Evolutionary conservation across 2,329 filamentous ascomycete genomes (phyloP), one percentile per base, ranked within the genome.

Genomic region (Fusarium duplospermum): DNA sequence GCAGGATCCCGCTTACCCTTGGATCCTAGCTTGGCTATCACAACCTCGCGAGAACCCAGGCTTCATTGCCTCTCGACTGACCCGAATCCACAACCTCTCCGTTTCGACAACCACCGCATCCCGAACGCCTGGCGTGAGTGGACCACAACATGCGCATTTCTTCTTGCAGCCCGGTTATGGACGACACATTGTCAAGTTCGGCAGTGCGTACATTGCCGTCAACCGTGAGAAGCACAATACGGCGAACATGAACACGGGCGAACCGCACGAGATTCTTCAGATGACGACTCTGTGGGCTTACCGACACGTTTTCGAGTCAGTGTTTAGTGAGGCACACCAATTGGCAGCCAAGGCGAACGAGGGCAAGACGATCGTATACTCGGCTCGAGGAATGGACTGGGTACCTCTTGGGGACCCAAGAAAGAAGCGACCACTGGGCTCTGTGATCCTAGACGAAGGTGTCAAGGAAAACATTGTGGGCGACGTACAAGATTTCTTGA

Each of bases 1-100:
- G 80, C 94, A 96, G 78, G 96, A 99, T 84, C 91, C 94, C 52
- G 95, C 96, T 2, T 99, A 98, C 81, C 92, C 92, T 45, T 98
- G 95, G 96, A 91, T 99, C 47, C 88, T 99, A 11, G 92, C 95
- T 74, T 99, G 96, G 95, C 93, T 99, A 82, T 95, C 95, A 8
- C 89, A 94, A 65, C 94, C 94, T 74, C 94, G 95, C 61, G 88
- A 91, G 64, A 83, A 86, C 79, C 86, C 79, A 76, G 93, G 87
- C 70, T 93, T 88, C 79, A 84, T 92, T 38, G 87, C 87, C 22
- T 88, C 85, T 33, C 87, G 86, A 45, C 81, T 92, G 62, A 91
- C 89, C 7, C 86, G 89, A 76, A 87, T 90, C 75, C 89, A 91
- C 75, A 88, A 91, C 77, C 84, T 90, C 2, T 89, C 88, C 14